Conservation (phyloP, 2,329 filamentous ascomycete species). For the Pyrenochaeta sp. region DNA sequence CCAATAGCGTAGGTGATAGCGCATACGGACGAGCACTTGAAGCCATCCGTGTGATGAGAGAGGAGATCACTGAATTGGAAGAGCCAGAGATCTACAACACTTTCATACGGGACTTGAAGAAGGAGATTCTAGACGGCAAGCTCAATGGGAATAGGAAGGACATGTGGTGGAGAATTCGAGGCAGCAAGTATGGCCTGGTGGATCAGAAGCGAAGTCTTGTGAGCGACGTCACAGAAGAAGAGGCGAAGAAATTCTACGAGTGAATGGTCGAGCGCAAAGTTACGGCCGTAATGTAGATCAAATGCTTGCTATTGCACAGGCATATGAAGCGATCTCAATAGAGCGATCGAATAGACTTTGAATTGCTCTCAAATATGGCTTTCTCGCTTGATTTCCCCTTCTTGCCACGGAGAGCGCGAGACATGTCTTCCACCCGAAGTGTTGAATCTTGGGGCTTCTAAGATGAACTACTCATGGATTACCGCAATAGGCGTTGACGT, state of each 20-base stretch:
- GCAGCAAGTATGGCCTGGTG: conserved; percentile 75
- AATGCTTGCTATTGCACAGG: too few relatives aligned
- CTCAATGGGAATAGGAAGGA: conserved; percentile 80
- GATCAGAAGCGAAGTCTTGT: conserved; percentile 67
- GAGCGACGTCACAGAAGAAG: conserved; percentile 72
- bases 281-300: too few relatives aligned
- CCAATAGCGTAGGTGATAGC: conserved; percentile 75
- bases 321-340: too few relatives aligned
- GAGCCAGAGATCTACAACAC: conserved; percentile 79
- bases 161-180: conserved; percentile 80
- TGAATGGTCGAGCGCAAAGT: too few relatives aligned
- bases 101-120: conserved; percentile 75
- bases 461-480: too few relatives aligned
- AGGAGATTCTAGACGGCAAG: conserved; percentile 70
- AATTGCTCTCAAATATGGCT: too few relatives aligned
- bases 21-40: conserved; percentile 79
- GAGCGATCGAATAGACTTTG: too few relatives aligned
- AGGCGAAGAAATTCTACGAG: conserved; percentile 62
- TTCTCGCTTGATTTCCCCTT: too few relatives aligned
- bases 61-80: conserved; percentile 78
- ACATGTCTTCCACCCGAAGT: too few relatives aligned
- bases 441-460: too few relatives aligned
- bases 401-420: too few relatives aligned
- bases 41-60: conserved; percentile 77
- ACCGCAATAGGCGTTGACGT: too few relatives aligned